Base-by-base conservation (phyloP, 2,329 filamentous ascomycete genomes). In the Leptographium wingfieldii region DNA sequence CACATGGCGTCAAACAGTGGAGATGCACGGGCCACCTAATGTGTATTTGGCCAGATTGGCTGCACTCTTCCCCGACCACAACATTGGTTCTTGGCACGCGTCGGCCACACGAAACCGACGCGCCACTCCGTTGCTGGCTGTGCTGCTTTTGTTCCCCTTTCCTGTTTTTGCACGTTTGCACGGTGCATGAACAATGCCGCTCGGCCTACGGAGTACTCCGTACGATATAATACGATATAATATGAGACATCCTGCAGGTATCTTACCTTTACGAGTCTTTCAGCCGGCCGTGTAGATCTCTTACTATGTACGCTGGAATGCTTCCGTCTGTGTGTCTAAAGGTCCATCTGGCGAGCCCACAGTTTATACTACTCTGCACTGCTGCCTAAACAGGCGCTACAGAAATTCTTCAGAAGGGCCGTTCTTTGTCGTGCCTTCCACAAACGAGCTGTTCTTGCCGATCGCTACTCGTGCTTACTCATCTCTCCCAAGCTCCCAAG, bases 91-190 rank as follows among this genome's bases (percentile, higher is more conserved):
- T n/a, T 19, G 25, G 27, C 54, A 52, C 63, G 63, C 64, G 64
- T 63, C 51, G 46, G 48, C 16, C 12, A 65, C 64, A 62, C 63
- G 64, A 65, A 64, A 64, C 56, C 58, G 57, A 66, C 64, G 64
- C 64, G 64, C 53, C 55, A 55, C 58, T 61, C 55, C 31, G 52
- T 29, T 38, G 7, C 38, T n/a, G 2, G 3, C 19, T 43, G 40
- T 43, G 14, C 12, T 43, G 14, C 14, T 46, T 19, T 3, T 46
- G n/a, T 38, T 29, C 29, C 27, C 27, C 22, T 27, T 56, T 60
- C 51, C 43, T 52, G 58, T 57, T 59, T 55, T 51, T 57, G 38
- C 40, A 55, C 14, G 3, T 25, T 10, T 40, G 48, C 16, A 4
- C n/a, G 19, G 16, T 4, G 48, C 14, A 11, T 51, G 19, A 43